These are phyloP conservation scores for Tilletia horrida DNA, from an alignment of 1,284 basidiomycete species.

Conservation along the genomic window DNA sequence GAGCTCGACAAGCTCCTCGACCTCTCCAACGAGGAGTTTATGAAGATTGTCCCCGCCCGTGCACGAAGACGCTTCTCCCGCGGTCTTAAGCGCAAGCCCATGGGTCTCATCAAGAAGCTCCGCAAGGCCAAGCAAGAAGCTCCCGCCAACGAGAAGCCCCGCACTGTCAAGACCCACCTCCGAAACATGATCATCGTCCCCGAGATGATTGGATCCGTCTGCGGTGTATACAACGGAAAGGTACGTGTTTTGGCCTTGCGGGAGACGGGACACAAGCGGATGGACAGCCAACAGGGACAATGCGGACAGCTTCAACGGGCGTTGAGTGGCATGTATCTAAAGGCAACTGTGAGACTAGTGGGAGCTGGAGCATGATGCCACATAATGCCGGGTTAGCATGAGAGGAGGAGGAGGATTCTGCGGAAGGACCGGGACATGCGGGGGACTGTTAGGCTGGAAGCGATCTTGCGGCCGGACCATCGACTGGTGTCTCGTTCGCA, in stretches of 20 bases:
- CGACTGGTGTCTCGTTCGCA: too few species aligned
- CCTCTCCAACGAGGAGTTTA: slow-evolving; percentile 74
- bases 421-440: too few species aligned
- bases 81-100: slow-evolving; percentile 94
- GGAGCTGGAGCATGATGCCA: too few species aligned
- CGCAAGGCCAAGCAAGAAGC: slow-evolving; percentile 99
- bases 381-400: too few species aligned
- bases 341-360: too few species aligned
- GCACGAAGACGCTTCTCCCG: slow-evolving; percentile 98
- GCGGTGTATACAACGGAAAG: slow-evolving; percentile 81
- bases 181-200: slow-evolving; percentile 99
- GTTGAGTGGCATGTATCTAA: too few species aligned
- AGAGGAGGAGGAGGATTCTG: too few species aligned
- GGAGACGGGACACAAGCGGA: background rate
- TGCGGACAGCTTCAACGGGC: slow-evolving; percentile 18
- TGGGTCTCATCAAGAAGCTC: slow-evolving; percentile 99
- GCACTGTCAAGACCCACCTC: slow-evolving; percentile 97
- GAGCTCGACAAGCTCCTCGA: slow-evolving; percentile 87
- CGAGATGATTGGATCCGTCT: slow-evolving; percentile 90
- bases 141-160: slow-evolving; percentile 95
- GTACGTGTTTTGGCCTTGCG: slow-evolving; percentile 55
- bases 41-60: slow-evolving; percentile 92
- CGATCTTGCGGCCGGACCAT: too few species aligned
- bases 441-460: too few species aligned
- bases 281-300: background rate